Percentiles rank a stretch among this genome's conserved stretches.
Conservation (phyloP, 306 rosid species). For the Fragaria ananassa region DNA sequence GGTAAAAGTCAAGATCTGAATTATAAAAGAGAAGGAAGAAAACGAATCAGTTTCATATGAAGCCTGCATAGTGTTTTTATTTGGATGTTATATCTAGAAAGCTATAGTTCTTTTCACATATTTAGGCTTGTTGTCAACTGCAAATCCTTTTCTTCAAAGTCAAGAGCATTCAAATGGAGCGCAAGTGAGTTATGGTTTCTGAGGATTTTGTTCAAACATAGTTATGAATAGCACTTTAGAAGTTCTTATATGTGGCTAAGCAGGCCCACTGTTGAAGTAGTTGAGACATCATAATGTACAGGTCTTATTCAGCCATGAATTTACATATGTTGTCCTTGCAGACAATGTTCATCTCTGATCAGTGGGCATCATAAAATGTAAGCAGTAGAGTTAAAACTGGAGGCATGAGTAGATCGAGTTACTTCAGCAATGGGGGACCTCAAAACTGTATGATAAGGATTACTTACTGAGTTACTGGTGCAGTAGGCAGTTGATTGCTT, state of each 20-base stretch:
- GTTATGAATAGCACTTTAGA: slow-evolving; percentile 6
- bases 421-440: slow-evolving; percentile 12
- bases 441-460: neutral
- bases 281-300: slow-evolving; percentile 29
- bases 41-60: neutral
- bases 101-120: slow-evolving; percentile 4
- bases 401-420: neutral
- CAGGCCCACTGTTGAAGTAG: slow-evolving; percentile 24
- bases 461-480: slow-evolving; percentile 4
- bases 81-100: neutral
- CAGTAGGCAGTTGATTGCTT: neutral
- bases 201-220: slow-evolving; percentile 1
- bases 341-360: slow-evolving; percentile 21
- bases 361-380: slow-evolving; percentile 1
- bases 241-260: slow-evolving; percentile 16
- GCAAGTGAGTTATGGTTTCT: neutral
- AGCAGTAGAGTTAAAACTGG: slow-evolving; percentile 7
- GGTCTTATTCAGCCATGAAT: slow-evolving; percentile 9
- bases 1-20: neutral
- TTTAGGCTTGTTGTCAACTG: neutral
- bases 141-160: neutral
- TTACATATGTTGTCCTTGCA: slow-evolving; percentile 31
- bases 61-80: neutral
- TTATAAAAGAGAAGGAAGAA: neutral
- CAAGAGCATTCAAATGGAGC: neutral